Evolutionary conservation across 306 rosid species (phyloP), one percentile per base, ranked within the genome.

Genomic region (Ormosia emarginata): DNA sequence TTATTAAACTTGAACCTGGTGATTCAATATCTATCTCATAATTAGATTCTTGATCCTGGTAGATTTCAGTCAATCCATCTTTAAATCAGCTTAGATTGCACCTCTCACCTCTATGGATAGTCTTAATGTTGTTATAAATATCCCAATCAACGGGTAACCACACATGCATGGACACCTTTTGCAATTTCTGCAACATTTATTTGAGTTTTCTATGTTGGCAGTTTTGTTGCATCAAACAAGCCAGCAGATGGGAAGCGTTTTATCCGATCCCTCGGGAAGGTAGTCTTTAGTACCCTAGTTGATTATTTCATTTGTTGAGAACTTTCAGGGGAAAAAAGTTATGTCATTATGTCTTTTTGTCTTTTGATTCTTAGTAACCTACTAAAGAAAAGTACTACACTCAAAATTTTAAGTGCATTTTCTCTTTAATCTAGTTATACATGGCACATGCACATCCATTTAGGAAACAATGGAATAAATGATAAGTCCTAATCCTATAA

Each of bases 181-280:
- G 56, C 18, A 41, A 66, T 13, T n/a, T 56, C 5, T 12, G 32
- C 69, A 43, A 32, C n/a, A 57, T 43, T 41, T 6, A n/a, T 79
- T 57, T 82, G 33, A 40, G 43, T 39, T 78, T 36, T 75, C 71
- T 79, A 10, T 83, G 78, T 78, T 77, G 67, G 40, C 92, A 95
- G 99, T 44, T 95, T 89, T 79, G 94, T 93, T 71, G 91, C 40
- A 71, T n/a, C 90, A 59, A 86, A 95, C 92, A 93, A 92, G 73
- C 97, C 98, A 7, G 71, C 81, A 61, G 98, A 93, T 13, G 98
- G 98, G 30, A 93, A 91, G 82, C 85, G 83, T 70, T 95, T 95
- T 85, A 73, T 95, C 41, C 94, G 95, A 71, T 55, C 64, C 17
- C 99, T 95, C 4, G 95, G 88, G 65, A 95, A 95, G 98, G 99